These are phyloP conservation scores for Vanrija sp. DNA, from an alignment of 1,284 basidiomycete species.

Conservation along the genomic window DNA sequence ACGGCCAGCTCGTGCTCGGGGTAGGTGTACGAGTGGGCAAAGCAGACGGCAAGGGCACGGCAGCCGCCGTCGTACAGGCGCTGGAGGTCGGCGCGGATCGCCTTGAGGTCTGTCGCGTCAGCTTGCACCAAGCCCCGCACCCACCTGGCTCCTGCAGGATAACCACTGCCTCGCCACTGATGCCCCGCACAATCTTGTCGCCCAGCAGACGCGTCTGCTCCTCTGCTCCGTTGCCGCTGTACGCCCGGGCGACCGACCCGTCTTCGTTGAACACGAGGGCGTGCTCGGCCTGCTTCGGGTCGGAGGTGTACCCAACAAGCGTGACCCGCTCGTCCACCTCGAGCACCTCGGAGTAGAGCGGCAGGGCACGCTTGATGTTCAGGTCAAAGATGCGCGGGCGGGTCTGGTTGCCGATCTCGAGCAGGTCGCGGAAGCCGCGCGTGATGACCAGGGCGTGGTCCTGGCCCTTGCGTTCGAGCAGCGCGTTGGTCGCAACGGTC, in stretches of 20 bases:
- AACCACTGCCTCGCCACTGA: conserved; percentile 87
- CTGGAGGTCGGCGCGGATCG: conserved; percentile 57
- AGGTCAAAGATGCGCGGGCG: conserved; percentile 44
- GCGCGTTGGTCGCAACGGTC: conserved; percentile 90
- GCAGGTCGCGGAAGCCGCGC: conserved; percentile 48
- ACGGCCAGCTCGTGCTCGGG: conserved; percentile 62
- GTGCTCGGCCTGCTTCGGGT: conserved; percentile 72
- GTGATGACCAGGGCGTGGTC: conserved; percentile 82
- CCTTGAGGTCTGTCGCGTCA: conserved; percentile 18
- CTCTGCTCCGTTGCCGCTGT: conserved; percentile 53
- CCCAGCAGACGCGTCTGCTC: conserved; percentile 8
- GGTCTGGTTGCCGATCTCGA: conserved; percentile 50
- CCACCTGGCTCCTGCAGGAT: conserved; percentile 72
- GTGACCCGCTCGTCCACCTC: conserved; percentile 54
- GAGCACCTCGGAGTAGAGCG: conserved; percentile 52
- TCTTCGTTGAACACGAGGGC: conserved; percentile 67
- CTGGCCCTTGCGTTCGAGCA: conserved; percentile 89
- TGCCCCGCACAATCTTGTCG: conserved; percentile 62
- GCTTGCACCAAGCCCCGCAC: conserved; percentile 8
- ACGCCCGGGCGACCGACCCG: conserved; percentile 61
- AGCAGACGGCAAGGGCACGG: conserved; percentile 75
- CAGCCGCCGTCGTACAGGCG: conserved; percentile 70
- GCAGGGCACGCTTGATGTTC: conserved; percentile 42
- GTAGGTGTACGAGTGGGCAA: conserved; percentile 75
- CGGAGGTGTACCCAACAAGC: conserved; percentile 81